These are phyloP conservation scores for Lentinus brumalis DNA, from an alignment of 768 basidiomycete species.

Conservation along the genomic window DNA sequence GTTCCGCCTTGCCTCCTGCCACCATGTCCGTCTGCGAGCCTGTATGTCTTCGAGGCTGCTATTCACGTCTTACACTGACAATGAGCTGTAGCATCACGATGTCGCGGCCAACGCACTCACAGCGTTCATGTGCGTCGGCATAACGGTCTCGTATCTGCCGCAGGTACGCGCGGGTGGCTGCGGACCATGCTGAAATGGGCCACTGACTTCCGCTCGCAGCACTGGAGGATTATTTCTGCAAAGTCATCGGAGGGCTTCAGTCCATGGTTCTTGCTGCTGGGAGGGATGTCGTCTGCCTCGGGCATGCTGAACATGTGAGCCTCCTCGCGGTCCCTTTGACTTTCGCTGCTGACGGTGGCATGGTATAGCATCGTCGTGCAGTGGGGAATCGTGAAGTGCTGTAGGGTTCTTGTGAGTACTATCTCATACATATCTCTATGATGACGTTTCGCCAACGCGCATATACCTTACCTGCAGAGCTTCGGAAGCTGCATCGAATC, in stretches of 20 bases:
- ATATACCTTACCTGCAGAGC: conserved; percentile 43
- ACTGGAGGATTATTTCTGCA: conserved; percentile 75
- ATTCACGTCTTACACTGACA: neutral
- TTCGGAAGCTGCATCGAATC: conserved; percentile 74
- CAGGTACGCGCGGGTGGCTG: conserved; percentile 54
- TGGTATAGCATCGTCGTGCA: conserved; percentile 73
- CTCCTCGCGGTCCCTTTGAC: conserved; percentile 1
- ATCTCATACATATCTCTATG: neutral
- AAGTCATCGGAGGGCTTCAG: conserved; percentile 88
- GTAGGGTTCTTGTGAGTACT: conserved; percentile 66
- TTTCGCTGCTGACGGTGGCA: neutral
- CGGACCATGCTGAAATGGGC: conserved; percentile 19
- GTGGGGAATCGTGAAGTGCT: conserved; percentile 82
- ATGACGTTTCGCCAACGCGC: neutral
- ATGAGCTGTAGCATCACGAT: conserved; percentile 62
- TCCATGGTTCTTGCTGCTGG: conserved; percentile 88
- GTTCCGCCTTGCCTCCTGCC: conserved; percentile 9
- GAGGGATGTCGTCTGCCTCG: conserved; percentile 80
- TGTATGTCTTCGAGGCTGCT: neutral
- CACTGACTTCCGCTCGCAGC: conserved; percentile 42
- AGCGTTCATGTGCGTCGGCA: conserved; percentile 63
- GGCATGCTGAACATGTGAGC: conserved; percentile 83
- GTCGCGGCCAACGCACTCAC: conserved; percentile 70
- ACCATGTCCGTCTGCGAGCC: conserved; percentile 16
- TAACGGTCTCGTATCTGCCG: conserved; percentile 82